These are phyloP conservation scores for Filobasidium floriforme DNA, from an alignment of 768 basidiomycete species.

Conservation along the genomic window DNA sequence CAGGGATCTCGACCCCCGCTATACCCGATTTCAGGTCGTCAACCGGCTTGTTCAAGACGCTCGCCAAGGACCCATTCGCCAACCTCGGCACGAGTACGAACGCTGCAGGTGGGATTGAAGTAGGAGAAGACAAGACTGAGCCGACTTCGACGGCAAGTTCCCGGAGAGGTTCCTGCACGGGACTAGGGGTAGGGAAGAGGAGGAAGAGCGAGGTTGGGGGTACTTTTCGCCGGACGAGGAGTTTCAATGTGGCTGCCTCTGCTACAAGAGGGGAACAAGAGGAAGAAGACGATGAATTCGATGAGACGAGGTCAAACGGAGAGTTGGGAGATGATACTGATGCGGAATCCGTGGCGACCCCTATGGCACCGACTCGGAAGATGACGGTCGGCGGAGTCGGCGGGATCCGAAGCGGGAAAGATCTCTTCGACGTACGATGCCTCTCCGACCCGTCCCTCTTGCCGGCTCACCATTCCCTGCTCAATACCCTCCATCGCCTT, in stretches of 20 bases:
- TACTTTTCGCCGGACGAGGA: background rate
- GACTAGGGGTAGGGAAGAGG: background rate
- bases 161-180: background rate
- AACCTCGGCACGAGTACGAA: background rate
- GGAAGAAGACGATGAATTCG: background rate
- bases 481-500: constrained; percentile 67
- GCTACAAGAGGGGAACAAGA: background rate
- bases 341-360: constrained; percentile 13
- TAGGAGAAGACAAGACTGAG: background rate
- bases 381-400: constrained; percentile 38
- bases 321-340: constrained; percentile 13
- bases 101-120: background rate
- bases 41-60: constrained; percentile 22
- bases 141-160: background rate
- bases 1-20: constrained; percentile 24
- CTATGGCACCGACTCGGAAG: constrained; percentile 14
- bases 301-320: constrained; percentile 7
- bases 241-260: background rate
- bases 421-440: constrained; percentile 82
- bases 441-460: constrained; percentile 69
- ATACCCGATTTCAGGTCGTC: constrained; percentile 25
- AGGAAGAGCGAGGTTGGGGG: background rate
- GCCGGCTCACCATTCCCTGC: constrained; percentile 65
- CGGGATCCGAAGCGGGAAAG: constrained; percentile 75
- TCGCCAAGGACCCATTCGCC: constrained; percentile 10